Evolutionary conservation across 805 yeast genomes (phyloP).

Genomic region (Cyberlindnera sargentensis): DNA sequence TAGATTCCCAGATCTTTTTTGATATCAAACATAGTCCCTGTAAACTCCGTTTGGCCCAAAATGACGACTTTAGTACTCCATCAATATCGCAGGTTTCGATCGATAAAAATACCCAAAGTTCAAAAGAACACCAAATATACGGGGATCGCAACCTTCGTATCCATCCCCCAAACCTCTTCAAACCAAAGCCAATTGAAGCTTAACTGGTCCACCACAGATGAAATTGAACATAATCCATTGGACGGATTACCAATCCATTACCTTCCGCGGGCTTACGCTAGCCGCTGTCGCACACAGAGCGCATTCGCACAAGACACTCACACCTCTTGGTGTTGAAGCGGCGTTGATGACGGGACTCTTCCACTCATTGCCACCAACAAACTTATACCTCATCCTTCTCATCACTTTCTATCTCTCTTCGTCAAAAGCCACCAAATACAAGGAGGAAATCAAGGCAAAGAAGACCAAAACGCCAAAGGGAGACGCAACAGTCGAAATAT

Average conservation of each 20-base stretch:
- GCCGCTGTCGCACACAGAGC: slow-evolving; percentile 23
- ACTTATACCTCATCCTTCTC: slow-evolving; percentile 27
- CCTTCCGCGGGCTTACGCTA: slow-evolving; percentile 9
- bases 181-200: too few species aligned
- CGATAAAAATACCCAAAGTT: too few species aligned
- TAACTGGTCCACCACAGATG: neutral
- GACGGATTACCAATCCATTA: slow-evolving; percentile 7
- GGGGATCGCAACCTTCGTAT: too few species aligned
- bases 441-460: slow-evolving; percentile 28
- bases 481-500: slow-evolving; percentile 11
- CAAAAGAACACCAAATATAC: too few species aligned
- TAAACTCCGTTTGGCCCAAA: too few species aligned
- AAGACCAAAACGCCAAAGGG: slow-evolving; percentile 23
- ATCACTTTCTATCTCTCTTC: slow-evolving; percentile 32
- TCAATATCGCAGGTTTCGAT: too few species aligned
- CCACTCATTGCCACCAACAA: slow-evolving; percentile 31
- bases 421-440: slow-evolving; percentile 32
- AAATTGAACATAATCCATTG: neutral
- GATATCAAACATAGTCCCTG: too few species aligned
- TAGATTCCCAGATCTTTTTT: too few species aligned
- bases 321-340: slow-evolving; percentile 29
- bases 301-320: slow-evolving; percentile 28
- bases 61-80: too few species aligned
- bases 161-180: too few species aligned
- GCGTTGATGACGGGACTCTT: slow-evolving; percentile 33